Percentiles rank a stretch among this genome's conserved stretches.
Evolutionary conservation across 495 filamentous ascomycete species (phyloP).

Genomic region (Tuber microsphaerosporum): DNA sequence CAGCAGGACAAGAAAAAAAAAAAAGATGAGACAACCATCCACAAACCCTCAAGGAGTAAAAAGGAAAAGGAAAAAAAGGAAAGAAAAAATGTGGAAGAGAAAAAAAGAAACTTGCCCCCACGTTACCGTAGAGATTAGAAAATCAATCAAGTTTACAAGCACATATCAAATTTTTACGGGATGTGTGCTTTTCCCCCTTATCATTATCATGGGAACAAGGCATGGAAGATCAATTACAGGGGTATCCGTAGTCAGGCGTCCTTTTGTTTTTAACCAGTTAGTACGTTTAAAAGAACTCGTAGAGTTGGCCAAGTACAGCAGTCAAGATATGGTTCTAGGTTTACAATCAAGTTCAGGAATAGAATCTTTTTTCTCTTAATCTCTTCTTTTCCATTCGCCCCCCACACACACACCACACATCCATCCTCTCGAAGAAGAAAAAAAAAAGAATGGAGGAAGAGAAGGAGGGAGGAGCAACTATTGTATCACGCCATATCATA

Average conservation of each 20-base stretch:
- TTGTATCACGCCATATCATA: background rate
- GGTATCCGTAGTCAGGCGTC: background rate
- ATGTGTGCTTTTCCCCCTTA: background rate
- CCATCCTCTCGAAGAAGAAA: background rate
- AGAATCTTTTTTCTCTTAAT: background rate
- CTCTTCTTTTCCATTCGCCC: background rate
- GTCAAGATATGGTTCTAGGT: background rate
- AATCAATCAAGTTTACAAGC: background rate
- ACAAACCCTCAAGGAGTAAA: background rate
- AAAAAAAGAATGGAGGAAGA: background rate
- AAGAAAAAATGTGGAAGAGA: background rate
- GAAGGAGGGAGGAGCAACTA: background rate
- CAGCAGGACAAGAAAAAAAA: background rate
- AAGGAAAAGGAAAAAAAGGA: background rate
- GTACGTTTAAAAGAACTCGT: background rate
- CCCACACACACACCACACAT: background rate
- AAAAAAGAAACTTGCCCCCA: background rate
- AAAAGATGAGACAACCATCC: background rate
- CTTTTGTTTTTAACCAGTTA: background rate
- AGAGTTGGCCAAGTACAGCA: background rate
- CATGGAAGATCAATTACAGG: background rate
- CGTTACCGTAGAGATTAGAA: background rate
- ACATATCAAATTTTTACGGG: background rate
- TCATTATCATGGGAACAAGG: background rate
- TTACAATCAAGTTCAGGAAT: background rate